Base-by-base conservation (phyloP, 257 asterid genomes). In the Ballota nigra region DNA sequence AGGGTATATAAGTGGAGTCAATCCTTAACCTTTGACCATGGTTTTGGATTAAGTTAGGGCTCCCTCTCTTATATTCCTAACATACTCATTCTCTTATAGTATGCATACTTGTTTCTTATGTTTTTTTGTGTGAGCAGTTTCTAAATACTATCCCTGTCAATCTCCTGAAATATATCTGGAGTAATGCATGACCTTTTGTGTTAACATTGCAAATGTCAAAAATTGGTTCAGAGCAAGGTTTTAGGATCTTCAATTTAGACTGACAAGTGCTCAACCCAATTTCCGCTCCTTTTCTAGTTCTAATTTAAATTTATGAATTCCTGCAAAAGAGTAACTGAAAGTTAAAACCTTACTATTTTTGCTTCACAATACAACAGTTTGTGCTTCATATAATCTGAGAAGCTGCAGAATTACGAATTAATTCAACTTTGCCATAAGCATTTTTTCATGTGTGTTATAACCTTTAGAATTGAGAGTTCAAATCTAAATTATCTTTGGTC, bases 231-330 rank as follows among this genome's bases (percentile, higher is more conserved):
- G 4, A 31, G 20, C 56, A 64, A 63, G 63, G 38, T 28, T 5
- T 2, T 22, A 60, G 65, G 33, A 28, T 29, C 71, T n/a, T 23
- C 40, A 19, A 23, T 20, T 77, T 23, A 65, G 59, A 33, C 15
- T 33, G 70, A 20, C 63, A 72, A 13, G 24, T 40, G 26, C 38
- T 24, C 45, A 31, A 45, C 73, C 45, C 8, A 63, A 11, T 36
- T 72, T 60, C 51, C 57, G 36, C 13, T 26, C 51, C 3, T 36
- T 23, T 58, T n/a, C 63, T 70, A 63, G 43, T 58, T 72, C 49
- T 63, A 12, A 57, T 55, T 40, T 24, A 16, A 59, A 69, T 33
- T 0, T 33, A 33, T 33, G 38, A 33, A 51, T 56, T 2, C 8
- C 26, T 29, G 56, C 33, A 29, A 52, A 68, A 34, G 56, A 29